Conservation (phyloP, 208 protist genomes). For the Acanthamoeba triangularis region DNA sequence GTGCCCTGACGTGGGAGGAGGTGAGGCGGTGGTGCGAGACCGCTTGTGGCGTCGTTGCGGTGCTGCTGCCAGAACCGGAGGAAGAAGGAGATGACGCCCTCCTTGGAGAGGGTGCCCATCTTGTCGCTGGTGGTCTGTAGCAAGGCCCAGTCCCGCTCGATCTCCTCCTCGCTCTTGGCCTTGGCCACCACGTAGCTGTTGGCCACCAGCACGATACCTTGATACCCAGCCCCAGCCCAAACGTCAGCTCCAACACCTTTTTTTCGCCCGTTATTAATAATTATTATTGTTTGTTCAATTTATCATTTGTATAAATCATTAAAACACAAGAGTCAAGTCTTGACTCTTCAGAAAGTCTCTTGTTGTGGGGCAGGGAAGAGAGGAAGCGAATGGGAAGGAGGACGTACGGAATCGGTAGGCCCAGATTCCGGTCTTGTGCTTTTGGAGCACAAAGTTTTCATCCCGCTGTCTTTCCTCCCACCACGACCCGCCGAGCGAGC, state of each 20-base stretch:
- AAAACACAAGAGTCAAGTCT: no score
- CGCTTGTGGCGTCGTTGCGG: slow-evolving; percentile 12
- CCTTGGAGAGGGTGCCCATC: slow-evolving; percentile 67
- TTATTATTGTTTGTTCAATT: no score
- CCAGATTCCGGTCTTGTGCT: slow-evolving; percentile 70
- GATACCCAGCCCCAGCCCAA: background rate
- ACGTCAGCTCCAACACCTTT: background rate
- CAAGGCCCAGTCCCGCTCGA: slow-evolving; percentile 51
- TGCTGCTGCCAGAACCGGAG: slow-evolving; percentile 73
- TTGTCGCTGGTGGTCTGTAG: slow-evolving; percentile 59
- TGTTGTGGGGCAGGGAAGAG: no score
- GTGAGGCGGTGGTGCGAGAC: background rate
- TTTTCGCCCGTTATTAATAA: no score
- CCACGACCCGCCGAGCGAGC: slow-evolving; percentile 62
- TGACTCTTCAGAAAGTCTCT: no score
- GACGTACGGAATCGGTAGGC: slow-evolving; percentile 61
- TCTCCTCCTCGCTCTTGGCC: slow-evolving; percentile 68
- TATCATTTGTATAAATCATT: no score
- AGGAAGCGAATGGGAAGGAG: background rate
- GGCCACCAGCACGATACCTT: slow-evolving; percentile 46
- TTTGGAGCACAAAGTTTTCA: slow-evolving; percentile 71
- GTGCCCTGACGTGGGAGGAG: background rate
- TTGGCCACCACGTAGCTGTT: slow-evolving; percentile 73
- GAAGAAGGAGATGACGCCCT: slow-evolving; percentile 74
- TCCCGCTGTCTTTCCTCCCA: slow-evolving; percentile 71